Evolutionary conservation across 2,329 filamentous ascomycete genomes (phyloP), one percentile per base, ranked within the genome.

Genomic region (Ophiocordyceps camponoti-floridani): DNA sequence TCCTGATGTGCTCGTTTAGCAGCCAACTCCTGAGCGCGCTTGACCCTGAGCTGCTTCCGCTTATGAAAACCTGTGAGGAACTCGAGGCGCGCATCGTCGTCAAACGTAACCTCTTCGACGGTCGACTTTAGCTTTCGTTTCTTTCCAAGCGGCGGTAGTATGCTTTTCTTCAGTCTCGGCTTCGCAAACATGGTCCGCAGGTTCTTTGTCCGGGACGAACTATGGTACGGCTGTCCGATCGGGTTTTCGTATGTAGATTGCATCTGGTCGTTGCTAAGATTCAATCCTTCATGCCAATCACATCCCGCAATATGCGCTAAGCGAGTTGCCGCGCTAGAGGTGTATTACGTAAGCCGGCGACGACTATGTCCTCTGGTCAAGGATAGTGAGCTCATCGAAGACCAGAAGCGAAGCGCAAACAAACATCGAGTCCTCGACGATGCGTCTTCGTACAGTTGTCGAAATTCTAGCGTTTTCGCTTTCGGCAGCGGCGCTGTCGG

Each of bases 31-130:
- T 91, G 83, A 2, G 89, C 89, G 61, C 80, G 70, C 66, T 94
- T 93, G 52, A 80, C 78, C 35, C 91, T 75, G 60, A 86, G 82
- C 44, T 84, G 66, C 62, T 95, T 96, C 62, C 91, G 82, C 71
- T 96, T 98, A 68, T 89, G 88, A 64, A 98, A 98, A 3, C 91
- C 91, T 0, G 87, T 95, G 47, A 98, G 71, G 58, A 84, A 98
- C 56, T 96, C 87, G 51, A 82, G 68, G 51, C 91, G 80, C 41
- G 84, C 84, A 48, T 72, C 70, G 48, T 73, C 66, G 65, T 98
- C 87, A 65, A 96, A 98, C 44, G 69, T 77, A 61, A 98, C 82
- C 59, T 94, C 85, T 56, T 88, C 84, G 48, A 84, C 69, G 37
- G 68, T 64, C 41, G 69, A 66, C 13, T 70, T 57, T 49, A 62